Conservation (phyloP, 805 yeast genomes). For the Yarrowia sp. region DNA sequence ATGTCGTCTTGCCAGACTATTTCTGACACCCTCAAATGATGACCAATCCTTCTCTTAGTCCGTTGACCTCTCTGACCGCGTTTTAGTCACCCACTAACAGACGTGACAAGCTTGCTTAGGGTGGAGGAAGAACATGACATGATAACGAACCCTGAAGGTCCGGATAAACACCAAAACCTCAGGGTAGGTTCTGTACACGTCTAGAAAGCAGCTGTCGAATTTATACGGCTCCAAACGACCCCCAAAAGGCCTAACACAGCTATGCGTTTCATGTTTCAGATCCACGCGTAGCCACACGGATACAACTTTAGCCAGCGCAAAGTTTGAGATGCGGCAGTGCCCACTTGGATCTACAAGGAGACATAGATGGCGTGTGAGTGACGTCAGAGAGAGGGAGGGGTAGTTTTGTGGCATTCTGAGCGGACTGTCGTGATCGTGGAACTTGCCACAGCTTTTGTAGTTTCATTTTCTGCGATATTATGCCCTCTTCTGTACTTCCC, state of each 20-base stretch:
- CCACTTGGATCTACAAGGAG: constrained; percentile 19
- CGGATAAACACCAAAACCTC: not conserved
- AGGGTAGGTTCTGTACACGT: not conserved
- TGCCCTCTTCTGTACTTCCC: not conserved
- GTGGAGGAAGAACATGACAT: too few species aligned
- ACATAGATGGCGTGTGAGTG: not conserved
- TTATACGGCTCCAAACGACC: not conserved
- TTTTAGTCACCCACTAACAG: too few species aligned
- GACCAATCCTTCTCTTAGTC: too few species aligned
- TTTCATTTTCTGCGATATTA: not conserved
- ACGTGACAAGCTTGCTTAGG: too few species aligned
- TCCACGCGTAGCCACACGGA: constrained; percentile 22
- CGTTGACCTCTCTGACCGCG: too few species aligned
- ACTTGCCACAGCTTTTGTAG: not conserved
- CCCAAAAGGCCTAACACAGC: not conserved
- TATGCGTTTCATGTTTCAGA: constrained; percentile 11
- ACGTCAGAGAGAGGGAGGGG: constrained; percentile 1
- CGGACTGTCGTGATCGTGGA: too few species aligned
- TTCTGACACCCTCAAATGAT: too few species aligned
- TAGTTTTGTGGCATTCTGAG: too few species aligned
- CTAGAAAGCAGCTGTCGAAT: not conserved
- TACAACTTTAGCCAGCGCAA: not conserved
- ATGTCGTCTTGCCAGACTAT: too few species aligned
- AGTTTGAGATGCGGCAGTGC: constrained; percentile 10
- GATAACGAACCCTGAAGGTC: too few species aligned